These are phyloP conservation scores for Aspergillus chevalieri DNA, from an alignment of 2,329 filamentous ascomycete species.

Conservation along the genomic window DNA sequence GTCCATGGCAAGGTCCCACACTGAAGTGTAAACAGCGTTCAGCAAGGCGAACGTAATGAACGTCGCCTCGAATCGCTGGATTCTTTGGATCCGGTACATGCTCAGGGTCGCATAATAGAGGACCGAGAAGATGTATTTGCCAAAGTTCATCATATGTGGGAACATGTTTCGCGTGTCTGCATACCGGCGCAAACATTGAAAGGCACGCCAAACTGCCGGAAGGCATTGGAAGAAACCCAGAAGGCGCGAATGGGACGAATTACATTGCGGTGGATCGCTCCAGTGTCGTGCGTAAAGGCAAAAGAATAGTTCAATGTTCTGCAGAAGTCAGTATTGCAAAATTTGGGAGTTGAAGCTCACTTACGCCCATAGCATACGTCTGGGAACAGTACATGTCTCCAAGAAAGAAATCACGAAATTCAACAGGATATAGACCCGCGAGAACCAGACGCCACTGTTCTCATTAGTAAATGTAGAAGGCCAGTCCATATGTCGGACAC, in stretches of 20 bases:
- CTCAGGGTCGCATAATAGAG: constrained; percentile 71
- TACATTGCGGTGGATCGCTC: constrained; percentile 69
- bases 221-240: constrained; percentile 79
- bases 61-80: constrained; percentile 52
- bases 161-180: constrained; percentile 79
- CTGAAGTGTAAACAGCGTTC: constrained; percentile 75
- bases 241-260: constrained; percentile 74
- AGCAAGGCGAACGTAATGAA: constrained; percentile 77
- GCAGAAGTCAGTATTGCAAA: constrained; percentile 14
- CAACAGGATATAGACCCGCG: constrained; percentile 83
- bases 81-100: constrained; percentile 69
- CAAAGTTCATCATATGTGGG: constrained; percentile 85
- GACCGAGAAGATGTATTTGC: constrained; percentile 85
- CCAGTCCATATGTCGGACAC: constrained; percentile 25
- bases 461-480: constrained; percentile 9
- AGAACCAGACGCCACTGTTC: constrained; percentile 72
- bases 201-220: constrained; percentile 80
- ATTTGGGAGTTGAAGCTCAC: constrained; percentile 21
- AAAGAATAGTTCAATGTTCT: constrained; percentile 91
- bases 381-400: constrained; percentile 97
- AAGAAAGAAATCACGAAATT: constrained; percentile 95
- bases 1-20: constrained; percentile 97
- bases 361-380: constrained; percentile 79
- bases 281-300: constrained; percentile 81
- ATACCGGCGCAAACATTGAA: constrained; percentile 89